phyloP scores from a whole-genome alignment of 257 asterid species.

The Ehretia macrophylla region DNA sequence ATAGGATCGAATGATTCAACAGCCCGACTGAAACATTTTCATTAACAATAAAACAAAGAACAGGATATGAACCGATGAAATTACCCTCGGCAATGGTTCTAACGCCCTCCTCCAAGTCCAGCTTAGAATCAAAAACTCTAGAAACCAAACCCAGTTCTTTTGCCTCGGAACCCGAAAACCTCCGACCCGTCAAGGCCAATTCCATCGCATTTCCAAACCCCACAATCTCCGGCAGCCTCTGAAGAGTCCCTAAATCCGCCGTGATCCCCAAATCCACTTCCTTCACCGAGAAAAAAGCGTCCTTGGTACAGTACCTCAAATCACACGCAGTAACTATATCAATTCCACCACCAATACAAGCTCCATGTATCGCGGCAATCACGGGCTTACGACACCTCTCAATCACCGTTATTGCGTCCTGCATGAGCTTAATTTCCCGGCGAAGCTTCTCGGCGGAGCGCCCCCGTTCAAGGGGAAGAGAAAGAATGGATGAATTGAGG shows the following conservation, averaged over 20 bases:
- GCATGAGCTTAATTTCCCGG: constrained; percentile 53
- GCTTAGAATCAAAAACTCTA: constrained; percentile 40
- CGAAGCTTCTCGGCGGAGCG: constrained; percentile 60
- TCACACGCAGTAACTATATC: constrained; percentile 85
- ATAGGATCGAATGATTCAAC: not conserved
- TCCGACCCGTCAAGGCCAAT: constrained; percentile 69
- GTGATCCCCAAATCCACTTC: constrained; percentile 83
- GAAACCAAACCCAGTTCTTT: constrained; percentile 67
- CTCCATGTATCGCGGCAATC: constrained; percentile 73
- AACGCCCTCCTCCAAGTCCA: constrained; percentile 53
- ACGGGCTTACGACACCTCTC: constrained; percentile 94
- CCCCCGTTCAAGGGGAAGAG: constrained; percentile 36
- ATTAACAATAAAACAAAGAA: too few species aligned
- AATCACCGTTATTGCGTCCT: constrained; percentile 60
- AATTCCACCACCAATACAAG: constrained; percentile 81
- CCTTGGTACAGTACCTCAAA: constrained; percentile 53
- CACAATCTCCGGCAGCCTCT: constrained; percentile 80
- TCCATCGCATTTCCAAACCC: constrained; percentile 92
- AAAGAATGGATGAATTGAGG: constrained; percentile 18
- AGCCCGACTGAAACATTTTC: not conserved
- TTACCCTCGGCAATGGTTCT: constrained; percentile 64
- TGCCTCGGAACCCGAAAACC: constrained; percentile 65
- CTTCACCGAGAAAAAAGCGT: constrained; percentile 61
- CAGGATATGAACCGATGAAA: not conserved
- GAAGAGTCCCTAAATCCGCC: constrained; percentile 89